These are phyloP conservation scores for Hypoxylon sp. DNA, from an alignment of 2,329 filamentous ascomycete species.

Conservation along the genomic window DNA sequence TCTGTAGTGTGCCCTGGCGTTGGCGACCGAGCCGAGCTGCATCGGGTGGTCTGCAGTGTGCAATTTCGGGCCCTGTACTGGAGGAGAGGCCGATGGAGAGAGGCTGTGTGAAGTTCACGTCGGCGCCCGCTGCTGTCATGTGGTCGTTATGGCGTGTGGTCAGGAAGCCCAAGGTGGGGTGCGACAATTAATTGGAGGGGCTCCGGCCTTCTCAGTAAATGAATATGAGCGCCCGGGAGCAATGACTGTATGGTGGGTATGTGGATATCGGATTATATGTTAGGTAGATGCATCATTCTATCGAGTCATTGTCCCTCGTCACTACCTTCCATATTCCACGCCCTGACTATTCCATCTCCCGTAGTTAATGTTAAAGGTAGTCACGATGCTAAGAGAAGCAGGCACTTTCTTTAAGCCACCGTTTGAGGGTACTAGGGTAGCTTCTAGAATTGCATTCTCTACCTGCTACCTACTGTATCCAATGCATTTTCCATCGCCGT, in stretches of 20 bases:
- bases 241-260: not conserved
- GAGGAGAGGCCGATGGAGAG: too few species aligned
- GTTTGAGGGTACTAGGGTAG: too few species aligned
- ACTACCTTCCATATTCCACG: too few species aligned
- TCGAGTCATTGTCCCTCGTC: too few species aligned
- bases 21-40: not conserved
- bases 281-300: too few species aligned
- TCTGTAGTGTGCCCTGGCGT: slow-evolving; percentile 2
- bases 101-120: slow-evolving; percentile 5
- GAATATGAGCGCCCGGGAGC: too few species aligned
- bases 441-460: not conserved
- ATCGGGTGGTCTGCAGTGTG: slow-evolving; percentile 8
- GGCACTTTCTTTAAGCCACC: too few species aligned
- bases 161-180: slow-evolving; percentile 20
- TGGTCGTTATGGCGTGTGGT: not conserved
- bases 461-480: not conserved
- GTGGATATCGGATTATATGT: slow-evolving; percentile 21
- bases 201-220: slow-evolving; percentile 8
- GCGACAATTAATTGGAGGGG: slow-evolving; percentile 27
- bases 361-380: not conserved
- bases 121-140: slow-evolving; percentile 1
- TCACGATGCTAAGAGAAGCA: not conserved
- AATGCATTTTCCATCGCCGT: not conserved
- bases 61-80: too few species aligned
- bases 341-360: too few species aligned